phyloP scores from a whole-genome alignment of 1,284 basidiomycete species.

The Cryptococcus maquisensis region DNA sequence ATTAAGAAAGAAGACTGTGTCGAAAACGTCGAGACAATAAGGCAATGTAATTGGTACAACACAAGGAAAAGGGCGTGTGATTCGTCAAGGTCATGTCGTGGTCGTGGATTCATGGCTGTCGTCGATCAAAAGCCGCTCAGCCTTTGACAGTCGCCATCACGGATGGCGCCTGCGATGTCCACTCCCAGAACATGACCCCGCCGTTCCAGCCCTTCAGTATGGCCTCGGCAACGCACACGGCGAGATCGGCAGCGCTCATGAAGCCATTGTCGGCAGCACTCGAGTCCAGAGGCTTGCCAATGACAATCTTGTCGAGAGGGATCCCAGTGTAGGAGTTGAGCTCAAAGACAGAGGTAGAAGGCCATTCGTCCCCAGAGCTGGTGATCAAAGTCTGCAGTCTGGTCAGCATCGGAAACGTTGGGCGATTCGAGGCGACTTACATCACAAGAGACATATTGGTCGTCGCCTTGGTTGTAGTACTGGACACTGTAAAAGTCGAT shows the following conservation, averaged over 20 bases:
- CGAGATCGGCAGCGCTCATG: slow-evolving; percentile 26
- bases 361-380: slow-evolving; percentile 31
- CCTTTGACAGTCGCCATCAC: slow-evolving; percentile 20
- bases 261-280: slow-evolving; percentile 34
- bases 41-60: not conserved
- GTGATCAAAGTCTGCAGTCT: slow-evolving; percentile 27
- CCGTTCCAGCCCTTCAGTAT: slow-evolving; percentile 42
- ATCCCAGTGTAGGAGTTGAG: slow-evolving; percentile 38
- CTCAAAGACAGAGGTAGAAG: slow-evolving; percentile 40
- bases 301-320: slow-evolving; percentile 44
- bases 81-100: not conserved
- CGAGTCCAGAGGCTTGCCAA: slow-evolving; percentile 44
- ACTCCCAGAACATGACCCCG: slow-evolving; percentile 51
- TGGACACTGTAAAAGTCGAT: slow-evolving; percentile 48
- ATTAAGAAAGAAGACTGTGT: not conserved
- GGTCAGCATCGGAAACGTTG: not conserved
- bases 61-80: not conserved
- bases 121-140: not conserved
- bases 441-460: slow-evolving; percentile 30
- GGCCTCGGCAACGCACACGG: slow-evolving; percentile 35
- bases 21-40: not conserved
- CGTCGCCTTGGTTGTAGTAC: slow-evolving; percentile 48
- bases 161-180: slow-evolving; percentile 19
- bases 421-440: slow-evolving; percentile 8
- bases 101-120: not conserved